Base-by-base conservation (phyloP, 768 basidiomycete species). In the Neoboletus magnificus region DNA sequence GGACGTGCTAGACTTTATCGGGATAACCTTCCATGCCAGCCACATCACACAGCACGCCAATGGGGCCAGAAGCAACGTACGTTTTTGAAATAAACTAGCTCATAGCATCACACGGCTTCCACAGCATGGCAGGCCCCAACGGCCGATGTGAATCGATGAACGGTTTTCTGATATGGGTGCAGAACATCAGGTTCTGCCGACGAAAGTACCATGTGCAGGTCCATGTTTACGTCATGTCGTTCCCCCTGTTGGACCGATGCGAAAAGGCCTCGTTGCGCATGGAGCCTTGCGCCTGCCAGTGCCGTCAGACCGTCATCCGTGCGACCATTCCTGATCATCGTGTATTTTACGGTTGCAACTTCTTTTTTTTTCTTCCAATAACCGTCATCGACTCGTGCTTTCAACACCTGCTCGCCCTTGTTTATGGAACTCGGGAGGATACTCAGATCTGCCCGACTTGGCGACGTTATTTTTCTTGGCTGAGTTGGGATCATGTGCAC, bases 31-130 rank as follows among this genome's bases (percentile, higher is more conserved):
- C 44, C 50, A 57, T 37, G 48, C 52, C 56, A 50, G 48, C 51
- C 50, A 39, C 54, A 59, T 27, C 22, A 42, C 66, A 65, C 63
- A 66, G 63, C 66, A 66, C 32, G 63, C 57, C 65, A 67, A 57
- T 35, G 32, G 4, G 41, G 32, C 6, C 12, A 49, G 56, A 59
- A 54, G 48, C 52, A 41, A 11, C 47, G 23, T 33, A 45, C 44
- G 1, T 48, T 25, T 36, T 37, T 20, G 20, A 43, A 55, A 66
- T 56, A 54, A 66, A 62, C 68, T 50, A 42, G 23, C 50, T 61
- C 35, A 23, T 48, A 30, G 30, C 32, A 30, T 61, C 57, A 50
- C 52, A 54, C 44, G 62, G 57, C 36, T 43, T 43, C 55, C 55
- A 68, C 65, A 66, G 66, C 53, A 62, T 55, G 55, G 57, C 65